Percentiles rank a stretch among this genome's conserved stretches.
Evolutionary conservation across 192 early-diverging fungal genomes (phyloP).

Genomic region (Umbelopsis sp.): DNA sequence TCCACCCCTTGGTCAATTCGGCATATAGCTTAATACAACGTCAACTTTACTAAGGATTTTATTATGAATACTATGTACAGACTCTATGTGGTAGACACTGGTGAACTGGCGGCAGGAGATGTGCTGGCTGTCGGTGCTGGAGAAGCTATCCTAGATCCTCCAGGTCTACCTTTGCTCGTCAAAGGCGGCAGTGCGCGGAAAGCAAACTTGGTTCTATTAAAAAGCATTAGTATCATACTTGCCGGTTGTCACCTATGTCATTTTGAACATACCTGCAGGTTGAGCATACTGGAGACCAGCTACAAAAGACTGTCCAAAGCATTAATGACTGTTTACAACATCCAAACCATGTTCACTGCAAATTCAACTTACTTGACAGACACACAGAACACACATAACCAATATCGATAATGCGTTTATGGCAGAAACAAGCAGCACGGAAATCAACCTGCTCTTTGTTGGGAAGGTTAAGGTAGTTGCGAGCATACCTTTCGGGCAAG

Average conservation of each 20-base stretch:
- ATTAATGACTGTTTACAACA: not conserved
- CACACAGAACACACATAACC: conserved; percentile 99
- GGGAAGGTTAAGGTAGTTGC: conserved; percentile 73
- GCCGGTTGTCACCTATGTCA: not conserved
- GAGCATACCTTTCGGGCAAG: conserved; percentile 78
- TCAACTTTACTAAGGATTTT: not conserved
- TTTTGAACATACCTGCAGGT: conserved; percentile 62
- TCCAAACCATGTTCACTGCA: not conserved
- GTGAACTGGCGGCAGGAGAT: conserved; percentile 21
- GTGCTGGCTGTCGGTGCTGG: not conserved
- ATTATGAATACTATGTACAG: not conserved
- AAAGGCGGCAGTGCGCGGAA: conserved; percentile 50
- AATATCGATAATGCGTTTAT: conserved; percentile 89
- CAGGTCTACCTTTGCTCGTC: conserved; percentile 12
- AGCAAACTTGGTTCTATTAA: conserved; percentile 67
- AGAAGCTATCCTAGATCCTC: not conserved
- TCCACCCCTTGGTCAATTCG: not conserved
- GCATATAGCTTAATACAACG: not conserved
- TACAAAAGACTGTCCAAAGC: conserved; percentile 60
- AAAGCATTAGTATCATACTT: not conserved
- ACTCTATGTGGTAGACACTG: not conserved
- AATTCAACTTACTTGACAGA: conserved; percentile 74
- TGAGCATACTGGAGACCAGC: conserved; percentile 73
- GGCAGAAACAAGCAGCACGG: conserved; percentile 95
- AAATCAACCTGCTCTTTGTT: conserved; percentile 87